Evolutionary conservation across 129 eudicot genomes (phyloP).

Genomic region (Logfia minima): DNA sequence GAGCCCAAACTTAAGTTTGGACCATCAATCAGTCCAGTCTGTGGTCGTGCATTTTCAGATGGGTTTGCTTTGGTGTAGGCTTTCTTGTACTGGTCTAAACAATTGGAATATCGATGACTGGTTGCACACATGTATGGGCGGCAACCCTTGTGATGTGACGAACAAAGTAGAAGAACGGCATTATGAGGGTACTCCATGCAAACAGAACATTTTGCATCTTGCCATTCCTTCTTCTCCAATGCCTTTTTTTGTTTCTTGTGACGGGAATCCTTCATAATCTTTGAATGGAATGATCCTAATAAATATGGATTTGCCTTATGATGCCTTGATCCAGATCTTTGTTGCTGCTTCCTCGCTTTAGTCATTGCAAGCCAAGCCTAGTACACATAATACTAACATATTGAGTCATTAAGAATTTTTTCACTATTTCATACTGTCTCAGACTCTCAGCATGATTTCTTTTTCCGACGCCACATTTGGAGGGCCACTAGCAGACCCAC

Average conservation of each 20-base stretch:
- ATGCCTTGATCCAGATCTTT: conserved; percentile 34
- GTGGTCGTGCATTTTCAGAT: neutral
- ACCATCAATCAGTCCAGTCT: conserved; percentile 27
- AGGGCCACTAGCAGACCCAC: no score
- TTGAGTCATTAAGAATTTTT: neutral
- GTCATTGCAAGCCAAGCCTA: conserved; percentile 48
- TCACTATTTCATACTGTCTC: neutral
- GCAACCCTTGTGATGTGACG: conserved; percentile 49
- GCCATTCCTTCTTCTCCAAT: conserved; percentile 53
- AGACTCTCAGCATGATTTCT: no score
- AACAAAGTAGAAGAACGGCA: conserved; percentile 54
- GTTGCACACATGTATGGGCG: conserved; percentile 64
- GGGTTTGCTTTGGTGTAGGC: conserved; percentile 48
- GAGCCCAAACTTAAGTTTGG: conserved; percentile 20
- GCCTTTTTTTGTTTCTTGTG: conserved; percentile 33
- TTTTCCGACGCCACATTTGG: no score
- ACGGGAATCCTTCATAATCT: conserved; percentile 35
- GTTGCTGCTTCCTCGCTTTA: conserved; percentile 45
- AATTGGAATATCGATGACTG: conserved; percentile 49
- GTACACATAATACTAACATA: conserved; percentile 19
- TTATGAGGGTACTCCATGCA: conserved; percentile 61
- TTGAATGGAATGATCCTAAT: conserved; percentile 39
- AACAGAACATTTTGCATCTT: conserved; percentile 48
- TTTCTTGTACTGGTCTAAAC: conserved; percentile 58
- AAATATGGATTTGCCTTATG: conserved; percentile 29